Percentiles rank a stretch among this genome's conserved stretches.
These are phyloP conservation scores for Nakaseomyces kungkrabaensis DNA, from an alignment of 1,139 yeast species.

Conservation along the genomic window DNA sequence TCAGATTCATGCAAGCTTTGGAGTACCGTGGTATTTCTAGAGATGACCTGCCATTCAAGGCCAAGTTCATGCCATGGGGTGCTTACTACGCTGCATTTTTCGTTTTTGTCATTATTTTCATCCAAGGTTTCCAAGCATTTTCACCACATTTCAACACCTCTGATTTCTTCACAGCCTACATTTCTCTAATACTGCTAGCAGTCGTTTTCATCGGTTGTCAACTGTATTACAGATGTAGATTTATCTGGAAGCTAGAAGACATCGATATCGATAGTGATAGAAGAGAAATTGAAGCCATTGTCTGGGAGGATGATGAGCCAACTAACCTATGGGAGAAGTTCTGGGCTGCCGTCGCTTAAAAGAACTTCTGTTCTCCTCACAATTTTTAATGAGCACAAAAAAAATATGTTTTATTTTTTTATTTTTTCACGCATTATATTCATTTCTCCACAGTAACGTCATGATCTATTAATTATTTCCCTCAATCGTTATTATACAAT, in stretches of 20 bases:
- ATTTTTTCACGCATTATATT: not conserved
- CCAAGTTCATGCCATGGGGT: slow-evolving; percentile 50
- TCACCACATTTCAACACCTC: slow-evolving; percentile 38
- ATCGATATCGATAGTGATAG: slow-evolving; percentile 57
- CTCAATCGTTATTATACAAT: not conserved
- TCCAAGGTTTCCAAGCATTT: slow-evolving; percentile 56
- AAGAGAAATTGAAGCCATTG: slow-evolving; percentile 46
- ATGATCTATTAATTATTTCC: not conserved
- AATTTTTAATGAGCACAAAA: no score
- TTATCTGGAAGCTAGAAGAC: slow-evolving; percentile 39
- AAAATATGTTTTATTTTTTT: not conserved
- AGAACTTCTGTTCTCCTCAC: not conserved
- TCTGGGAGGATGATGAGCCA: slow-evolving; percentile 45
- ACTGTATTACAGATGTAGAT: slow-evolving; percentile 35
- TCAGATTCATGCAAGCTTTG: slow-evolving; percentile 54
- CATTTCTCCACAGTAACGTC: not conserved
- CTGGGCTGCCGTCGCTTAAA: slow-evolving; percentile 35
- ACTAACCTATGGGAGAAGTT: slow-evolving; percentile 45
- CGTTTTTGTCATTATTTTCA: slow-evolving; percentile 43
- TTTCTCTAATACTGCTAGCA: slow-evolving; percentile 44
- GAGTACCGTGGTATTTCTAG: slow-evolving; percentile 50
- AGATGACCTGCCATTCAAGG: slow-evolving; percentile 60
- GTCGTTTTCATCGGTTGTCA: slow-evolving; percentile 46
- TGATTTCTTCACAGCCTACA: slow-evolving; percentile 51
- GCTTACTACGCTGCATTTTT: slow-evolving; percentile 49